Evolutionary conservation across 2,329 filamentous ascomycete species (phyloP), one percentile per base, ranked within the genome.

Genomic region (Myriosclerotinia scirpicola): DNA sequence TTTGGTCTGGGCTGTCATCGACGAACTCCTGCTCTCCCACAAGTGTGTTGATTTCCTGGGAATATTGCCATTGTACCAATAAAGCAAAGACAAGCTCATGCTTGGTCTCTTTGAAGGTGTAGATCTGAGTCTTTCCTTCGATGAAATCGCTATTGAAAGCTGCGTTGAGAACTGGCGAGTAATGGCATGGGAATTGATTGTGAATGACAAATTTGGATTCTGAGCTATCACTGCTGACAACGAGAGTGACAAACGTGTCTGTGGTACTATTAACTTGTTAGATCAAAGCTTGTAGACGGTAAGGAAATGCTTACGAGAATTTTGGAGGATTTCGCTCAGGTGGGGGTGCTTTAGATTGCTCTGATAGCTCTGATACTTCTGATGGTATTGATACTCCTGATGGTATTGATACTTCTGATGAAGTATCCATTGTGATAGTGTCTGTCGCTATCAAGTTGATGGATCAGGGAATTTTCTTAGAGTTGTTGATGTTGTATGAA

Each of bases 21-120:
- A 50, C 6, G 6, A 40, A 55, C n/a, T 14, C 34, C 9, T 40
- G 6, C n/a, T 42, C 54, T 38, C 40, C 34, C 15, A 14, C 17
- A 20, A n/a, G 30, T 15, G 14, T n/a, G 1, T 34, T 3, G n/a
- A 67, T 26, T 15, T 46, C 56, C 22, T 65, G 54, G 7, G 42
- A 59, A 30, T 69, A 68, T 0, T 68, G 12, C 66, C 66, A 68
- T 17, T 69, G 40, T 7, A 66, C 46, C 6, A 68, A n/a, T 2
- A 66, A 38, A 3, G 11, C 20, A 30, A 68, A 52, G 1, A 42
- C 20, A 22, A 53, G 15, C 48, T 34, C 17, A 17, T 30, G 7
- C 7, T 48, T 22, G n/a, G n/a, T 38, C 12, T 67, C 56, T 38
- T 66, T 48, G 1, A 69, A 46, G 1, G 34, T n/a, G 20, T 65